These are phyloP conservation scores for Phytophthora fragariaefolia DNA, from an alignment of 352 stramenopile genomes.

Conservation along the genomic window DNA sequence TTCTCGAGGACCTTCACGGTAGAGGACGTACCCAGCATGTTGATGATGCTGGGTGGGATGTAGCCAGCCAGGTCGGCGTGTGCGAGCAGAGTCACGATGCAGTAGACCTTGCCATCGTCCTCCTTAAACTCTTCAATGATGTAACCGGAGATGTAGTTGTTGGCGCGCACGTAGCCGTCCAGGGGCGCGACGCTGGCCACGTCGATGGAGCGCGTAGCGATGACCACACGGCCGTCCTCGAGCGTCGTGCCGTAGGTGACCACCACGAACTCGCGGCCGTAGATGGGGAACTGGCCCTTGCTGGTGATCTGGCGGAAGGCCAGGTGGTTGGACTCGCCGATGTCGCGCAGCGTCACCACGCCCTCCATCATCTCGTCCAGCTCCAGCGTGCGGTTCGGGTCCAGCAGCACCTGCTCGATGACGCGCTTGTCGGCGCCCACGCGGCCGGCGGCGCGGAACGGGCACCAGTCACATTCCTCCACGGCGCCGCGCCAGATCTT, in stretches of 20 bases:
- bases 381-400: constrained; percentile 67
- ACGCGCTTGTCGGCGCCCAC: constrained; percentile 62
- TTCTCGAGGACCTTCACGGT: constrained; percentile 83
- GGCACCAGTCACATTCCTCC: constrained; percentile 66
- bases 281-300: constrained; percentile 83
- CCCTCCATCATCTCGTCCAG: constrained; percentile 86
- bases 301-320: constrained; percentile 76
- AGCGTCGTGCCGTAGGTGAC: constrained; percentile 65
- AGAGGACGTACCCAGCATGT: constrained; percentile 87
- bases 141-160: constrained; percentile 81
- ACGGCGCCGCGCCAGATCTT: constrained; percentile 74
- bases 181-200: constrained; percentile 51
- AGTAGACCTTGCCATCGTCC: constrained; percentile 56
- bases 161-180: constrained; percentile 70
- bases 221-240: constrained; percentile 60
- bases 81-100: constrained; percentile 75
- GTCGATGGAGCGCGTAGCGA: constrained; percentile 71
- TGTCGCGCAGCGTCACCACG: constrained; percentile 58
- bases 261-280: constrained; percentile 76
- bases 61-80: constrained; percentile 82
- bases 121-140: constrained; percentile 70
- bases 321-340: constrained; percentile 59
- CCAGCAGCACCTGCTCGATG: constrained; percentile 67
- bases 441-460: constrained; percentile 65
- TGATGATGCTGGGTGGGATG: constrained; percentile 81